Conservation (phyloP, 2,329 filamentous ascomycete genomes). For the Elsinoe perseae region DNA sequence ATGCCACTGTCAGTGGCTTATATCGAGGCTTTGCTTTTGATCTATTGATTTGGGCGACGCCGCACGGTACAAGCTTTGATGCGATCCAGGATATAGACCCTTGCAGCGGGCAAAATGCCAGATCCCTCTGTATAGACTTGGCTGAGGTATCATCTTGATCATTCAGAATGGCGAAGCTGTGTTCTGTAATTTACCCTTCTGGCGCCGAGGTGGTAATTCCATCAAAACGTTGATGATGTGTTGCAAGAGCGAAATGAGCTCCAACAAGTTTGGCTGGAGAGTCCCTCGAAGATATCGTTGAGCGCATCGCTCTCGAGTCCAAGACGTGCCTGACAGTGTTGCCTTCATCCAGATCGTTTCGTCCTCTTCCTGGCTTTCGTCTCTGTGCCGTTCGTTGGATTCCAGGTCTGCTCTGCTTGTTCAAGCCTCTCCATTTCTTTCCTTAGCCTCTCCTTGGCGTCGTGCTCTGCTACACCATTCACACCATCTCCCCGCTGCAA, state of each 20-base stretch:
- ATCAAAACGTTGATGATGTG: too few species aligned
- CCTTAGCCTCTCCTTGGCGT: not conserved
- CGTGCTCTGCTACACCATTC: not conserved
- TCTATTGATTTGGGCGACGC: not conserved
- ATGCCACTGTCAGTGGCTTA: too few species aligned
- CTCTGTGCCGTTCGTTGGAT: not conserved
- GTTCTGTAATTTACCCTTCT: too few species aligned
- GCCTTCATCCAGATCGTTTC: not conserved
- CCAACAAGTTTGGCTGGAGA: too few species aligned
- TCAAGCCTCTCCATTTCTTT: constrained; percentile 1
- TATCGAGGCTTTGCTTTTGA: too few species aligned
- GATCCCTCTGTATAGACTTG: not conserved
- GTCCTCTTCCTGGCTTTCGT: not conserved
- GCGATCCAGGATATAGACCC: not conserved
- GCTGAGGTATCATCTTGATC: too few species aligned
- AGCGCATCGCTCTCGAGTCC: too few species aligned
- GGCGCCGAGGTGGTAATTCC: too few species aligned
- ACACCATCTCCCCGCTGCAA: constrained; percentile 19
- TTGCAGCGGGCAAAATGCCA: not conserved
- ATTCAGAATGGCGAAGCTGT: too few species aligned
- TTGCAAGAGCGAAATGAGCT: too few species aligned
- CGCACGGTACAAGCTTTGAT: constrained; percentile 1
- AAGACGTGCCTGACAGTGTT: too few species aligned
- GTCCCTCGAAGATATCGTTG: too few species aligned
- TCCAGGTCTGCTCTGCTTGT: constrained; percentile 1